These are phyloP conservation scores for Umbelopsis ramanniana DNA, from an alignment of 192 early-diverging fungal species.

Conservation along the genomic window DNA sequence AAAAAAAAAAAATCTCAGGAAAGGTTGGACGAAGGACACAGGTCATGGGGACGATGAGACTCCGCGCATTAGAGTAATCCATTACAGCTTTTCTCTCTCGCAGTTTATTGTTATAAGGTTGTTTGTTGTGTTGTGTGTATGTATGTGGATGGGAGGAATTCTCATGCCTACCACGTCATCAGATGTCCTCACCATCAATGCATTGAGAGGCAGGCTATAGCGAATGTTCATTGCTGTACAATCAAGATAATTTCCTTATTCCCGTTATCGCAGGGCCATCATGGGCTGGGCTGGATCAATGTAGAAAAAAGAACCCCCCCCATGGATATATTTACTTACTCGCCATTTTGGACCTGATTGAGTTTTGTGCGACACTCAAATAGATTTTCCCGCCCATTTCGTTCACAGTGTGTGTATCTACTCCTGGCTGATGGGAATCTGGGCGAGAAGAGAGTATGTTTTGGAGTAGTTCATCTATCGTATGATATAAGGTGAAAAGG, in stretches of 20 bases:
- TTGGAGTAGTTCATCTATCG: no score
- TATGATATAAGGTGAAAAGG: no score
- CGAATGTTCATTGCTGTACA: neutral
- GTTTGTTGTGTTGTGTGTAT: constrained; percentile 6
- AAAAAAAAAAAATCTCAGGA: constrained; percentile 14
- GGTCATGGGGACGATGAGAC: constrained; percentile 21
- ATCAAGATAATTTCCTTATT: neutral
- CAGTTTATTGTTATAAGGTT: neutral
- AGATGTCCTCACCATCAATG: neutral
- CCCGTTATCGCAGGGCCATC: no score
- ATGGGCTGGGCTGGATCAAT: no score
- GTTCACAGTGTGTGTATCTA: neutral
- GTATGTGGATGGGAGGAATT: constrained; percentile 12
- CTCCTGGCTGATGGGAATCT: neutral
- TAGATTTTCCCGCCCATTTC: neutral
- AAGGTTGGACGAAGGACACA: constrained; percentile 21
- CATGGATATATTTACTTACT: neutral
- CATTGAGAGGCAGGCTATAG: neutral
- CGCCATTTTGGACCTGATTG: neutral
- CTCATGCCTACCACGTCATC: constrained; percentile 21
- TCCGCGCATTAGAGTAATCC: constrained; percentile 17
- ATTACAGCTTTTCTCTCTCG: neutral
- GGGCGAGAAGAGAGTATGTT: no score
- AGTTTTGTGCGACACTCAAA: neutral
- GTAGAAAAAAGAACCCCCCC: no score